Evolutionary conservation across 257 asterid genomes (phyloP).

Genomic region (Plantago elongata): DNA sequence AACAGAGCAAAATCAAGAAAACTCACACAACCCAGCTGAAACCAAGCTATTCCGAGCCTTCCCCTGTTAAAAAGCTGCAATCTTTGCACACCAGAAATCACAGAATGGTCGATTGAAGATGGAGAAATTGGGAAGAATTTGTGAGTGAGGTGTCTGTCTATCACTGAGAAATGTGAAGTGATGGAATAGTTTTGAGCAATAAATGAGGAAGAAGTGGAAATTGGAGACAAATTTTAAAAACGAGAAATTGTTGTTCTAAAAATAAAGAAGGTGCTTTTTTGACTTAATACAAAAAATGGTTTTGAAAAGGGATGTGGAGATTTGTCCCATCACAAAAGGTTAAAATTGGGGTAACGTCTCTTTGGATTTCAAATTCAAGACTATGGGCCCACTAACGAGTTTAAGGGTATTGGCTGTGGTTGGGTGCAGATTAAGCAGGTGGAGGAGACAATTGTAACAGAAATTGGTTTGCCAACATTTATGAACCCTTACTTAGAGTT

Average conservation of each 20-base stretch:
- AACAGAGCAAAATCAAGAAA: conserved; percentile 33
- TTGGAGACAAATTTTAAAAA: conserved; percentile 15
- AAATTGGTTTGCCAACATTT: no score
- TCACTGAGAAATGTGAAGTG: conserved; percentile 28
- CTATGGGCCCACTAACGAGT: conserved; percentile 27
- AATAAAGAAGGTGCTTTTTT: conserved; percentile 6
- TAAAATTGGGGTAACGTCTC: conserved; percentile 70
- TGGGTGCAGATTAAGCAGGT: no score
- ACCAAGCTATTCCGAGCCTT: conserved; percentile 22
- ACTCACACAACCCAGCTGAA: conserved; percentile 41
- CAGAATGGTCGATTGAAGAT: background rate
- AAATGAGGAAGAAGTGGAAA: conserved; percentile 43
- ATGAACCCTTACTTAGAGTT: no score
- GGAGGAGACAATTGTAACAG: no score
- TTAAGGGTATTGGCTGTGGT: background rate
- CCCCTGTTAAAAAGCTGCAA: conserved; percentile 21
- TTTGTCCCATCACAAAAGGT: conserved; percentile 37
- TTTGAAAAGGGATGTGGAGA: conserved; percentile 18
- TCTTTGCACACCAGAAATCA: conserved; percentile 16
- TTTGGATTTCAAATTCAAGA: conserved; percentile 61
- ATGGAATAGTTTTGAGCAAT: conserved; percentile 41
- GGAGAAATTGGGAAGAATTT: conserved; percentile 24
- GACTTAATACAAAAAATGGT: conserved; percentile 14
- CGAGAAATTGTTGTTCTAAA: conserved; percentile 15
- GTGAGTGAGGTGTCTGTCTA: conserved; percentile 33